These are phyloP conservation scores for Chaetoscypha palmicola DNA, from an alignment of 2,329 filamentous ascomycete species.

Conservation along the genomic window DNA sequence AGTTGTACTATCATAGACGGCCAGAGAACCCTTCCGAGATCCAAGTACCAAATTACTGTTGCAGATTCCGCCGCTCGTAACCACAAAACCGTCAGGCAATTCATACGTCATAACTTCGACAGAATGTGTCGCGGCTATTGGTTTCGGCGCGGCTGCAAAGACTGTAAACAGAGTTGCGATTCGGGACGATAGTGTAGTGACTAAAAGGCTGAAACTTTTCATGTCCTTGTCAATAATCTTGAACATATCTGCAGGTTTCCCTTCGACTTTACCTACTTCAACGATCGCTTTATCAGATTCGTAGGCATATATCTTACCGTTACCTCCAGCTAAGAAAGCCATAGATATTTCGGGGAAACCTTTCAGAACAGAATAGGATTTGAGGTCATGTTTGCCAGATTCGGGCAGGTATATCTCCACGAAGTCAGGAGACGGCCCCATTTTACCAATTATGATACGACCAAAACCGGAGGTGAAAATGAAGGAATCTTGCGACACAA, in stretches of 20 bases:
- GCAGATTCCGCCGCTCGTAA: conserved; percentile 42
- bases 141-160: conserved; percentile 7
- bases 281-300: conserved; percentile 9
- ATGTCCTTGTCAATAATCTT: conserved; percentile 11
- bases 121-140: background rate
- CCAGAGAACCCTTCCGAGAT: conserved; percentile 47
- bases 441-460: conserved; percentile 43
- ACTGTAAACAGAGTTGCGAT: conserved; percentile 30
- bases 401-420: conserved; percentile 27
- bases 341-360: conserved; percentile 32
- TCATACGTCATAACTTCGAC: conserved; percentile 4
- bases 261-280: conserved; percentile 17
- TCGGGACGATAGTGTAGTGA: conserved; percentile 31
- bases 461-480: conserved; percentile 56
- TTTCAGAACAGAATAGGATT: conserved; percentile 41
- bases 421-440: conserved; percentile 19
- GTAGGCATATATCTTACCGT: conserved; percentile 32
- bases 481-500: conserved; percentile 46
- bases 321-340: conserved; percentile 40
- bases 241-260: conserved; percentile 31
- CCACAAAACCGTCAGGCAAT: conserved; percentile 38
- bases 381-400: conserved; percentile 33
- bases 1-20: conserved; percentile 36
- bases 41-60: conserved; percentile 42
- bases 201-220: conserved; percentile 16